Percentiles rank a stretch among this genome's conserved stretches.
Evolutionary conservation across 495 filamentous ascomycete species (phyloP).

Genomic region (Diplogelasinospora grovesii): DNA sequence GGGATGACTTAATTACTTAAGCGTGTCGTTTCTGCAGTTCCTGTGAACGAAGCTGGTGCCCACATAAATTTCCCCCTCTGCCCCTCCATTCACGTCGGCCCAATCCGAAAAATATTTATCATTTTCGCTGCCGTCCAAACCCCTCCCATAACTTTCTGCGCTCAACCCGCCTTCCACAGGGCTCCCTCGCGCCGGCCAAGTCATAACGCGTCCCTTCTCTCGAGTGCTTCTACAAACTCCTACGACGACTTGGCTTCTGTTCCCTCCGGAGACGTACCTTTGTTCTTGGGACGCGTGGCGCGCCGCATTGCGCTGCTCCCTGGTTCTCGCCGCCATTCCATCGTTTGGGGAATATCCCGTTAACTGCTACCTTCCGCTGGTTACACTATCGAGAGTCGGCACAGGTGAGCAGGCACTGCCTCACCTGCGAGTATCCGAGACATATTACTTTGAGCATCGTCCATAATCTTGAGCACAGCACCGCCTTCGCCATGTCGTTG

Average conservation of each 20-base stretch:
- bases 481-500: constrained; percentile 60
- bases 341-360: too few relatives aligned
- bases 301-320: constrained; percentile 1
- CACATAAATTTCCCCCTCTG: constrained; percentile 7
- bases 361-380: too few relatives aligned
- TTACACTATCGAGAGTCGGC: too few relatives aligned
- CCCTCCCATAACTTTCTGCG: constrained; percentile 3
- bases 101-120: constrained; percentile 22
- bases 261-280: not conserved
- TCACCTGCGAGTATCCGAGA: too few relatives aligned
- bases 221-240: too few relatives aligned
- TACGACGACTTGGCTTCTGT: not conserved
- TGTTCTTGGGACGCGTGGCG: constrained; percentile 4
- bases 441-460: too few relatives aligned
- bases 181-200: not conserved
- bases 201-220: constrained; percentile 3
- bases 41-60: not conserved
- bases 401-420: too few relatives aligned
- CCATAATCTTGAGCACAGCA: too few relatives aligned
- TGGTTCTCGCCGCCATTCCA: too few relatives aligned
- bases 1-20: too few relatives aligned
- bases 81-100: constrained; percentile 15
- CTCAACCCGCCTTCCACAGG: constrained; percentile 6
- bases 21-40: too few relatives aligned
- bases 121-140: constrained; percentile 3